Conservation (phyloP, 23 red algal species). For the Gracilaria caudata region DNA sequence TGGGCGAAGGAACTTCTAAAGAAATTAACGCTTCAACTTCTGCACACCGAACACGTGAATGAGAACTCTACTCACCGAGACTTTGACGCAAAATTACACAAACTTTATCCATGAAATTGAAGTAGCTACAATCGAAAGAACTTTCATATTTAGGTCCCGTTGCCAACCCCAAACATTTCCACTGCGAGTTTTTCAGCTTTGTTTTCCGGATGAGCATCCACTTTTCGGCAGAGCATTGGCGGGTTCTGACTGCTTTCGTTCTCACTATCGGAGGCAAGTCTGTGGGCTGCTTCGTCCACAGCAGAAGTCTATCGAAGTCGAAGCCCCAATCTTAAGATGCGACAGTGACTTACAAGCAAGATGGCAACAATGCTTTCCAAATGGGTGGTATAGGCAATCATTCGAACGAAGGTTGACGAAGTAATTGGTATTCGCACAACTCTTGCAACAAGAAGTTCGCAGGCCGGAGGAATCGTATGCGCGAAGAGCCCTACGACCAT, state of each 20-base stretch:
- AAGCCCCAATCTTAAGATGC: conserved; percentile 47
- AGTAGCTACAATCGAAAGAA: conserved; percentile 10
- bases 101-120: conserved; percentile 8
- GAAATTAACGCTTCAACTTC: background rate
- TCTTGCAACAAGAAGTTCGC: conserved; percentile 46
- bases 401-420: conserved; percentile 51
- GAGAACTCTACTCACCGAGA: conserved; percentile 3
- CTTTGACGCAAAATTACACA: background rate
- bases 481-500: background rate
- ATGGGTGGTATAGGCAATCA: conserved; percentile 45
- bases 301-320: conserved; percentile 39
- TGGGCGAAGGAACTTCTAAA: background rate
- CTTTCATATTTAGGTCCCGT: background rate
- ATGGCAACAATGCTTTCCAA: conserved; percentile 66
- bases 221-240: background rate
- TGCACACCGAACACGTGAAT: background rate
- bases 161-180: background rate
- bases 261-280: conserved; percentile 23
- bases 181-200: background rate
- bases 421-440: conserved; percentile 30
- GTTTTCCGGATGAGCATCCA: background rate
- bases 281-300: conserved; percentile 27
- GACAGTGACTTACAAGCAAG: conserved; percentile 56
- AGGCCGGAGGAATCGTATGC: background rate
- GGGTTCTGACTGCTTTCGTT: background rate